Evolutionary conservation across 441 rosid genomes (phyloP).

Genomic region (Arabidopsis lyrata): DNA sequence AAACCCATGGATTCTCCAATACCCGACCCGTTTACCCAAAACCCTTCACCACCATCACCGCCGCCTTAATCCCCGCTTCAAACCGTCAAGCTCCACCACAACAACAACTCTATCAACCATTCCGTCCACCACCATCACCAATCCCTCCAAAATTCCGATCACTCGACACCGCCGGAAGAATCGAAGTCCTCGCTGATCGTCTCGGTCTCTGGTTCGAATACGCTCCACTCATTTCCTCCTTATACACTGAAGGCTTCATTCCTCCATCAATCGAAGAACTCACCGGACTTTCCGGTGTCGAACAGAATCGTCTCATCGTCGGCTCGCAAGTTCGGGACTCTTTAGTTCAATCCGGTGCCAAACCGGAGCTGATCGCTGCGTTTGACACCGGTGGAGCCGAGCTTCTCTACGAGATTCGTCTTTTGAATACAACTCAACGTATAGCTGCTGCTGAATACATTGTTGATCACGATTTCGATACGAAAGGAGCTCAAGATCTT

Average conservation of each 20-base stretch:
- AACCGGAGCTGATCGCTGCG: conserved; percentile 56
- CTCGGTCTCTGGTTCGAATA: conserved; percentile 47
- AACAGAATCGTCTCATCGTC: conserved; percentile 81
- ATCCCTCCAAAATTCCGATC: conserved; percentile 55
- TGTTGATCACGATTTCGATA: conserved; percentile 52
- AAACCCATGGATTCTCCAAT: conserved; percentile 14
- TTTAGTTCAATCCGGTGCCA: conserved; percentile 60
- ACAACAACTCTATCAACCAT: conserved; percentile 44
- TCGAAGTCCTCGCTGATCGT: conserved; percentile 58
- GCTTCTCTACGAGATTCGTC: conserved; percentile 79
- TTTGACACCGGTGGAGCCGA: conserved; percentile 80
- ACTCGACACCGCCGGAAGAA: conserved; percentile 45
- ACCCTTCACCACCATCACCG: conserved; percentile 24
- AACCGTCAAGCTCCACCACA: conserved; percentile 37
- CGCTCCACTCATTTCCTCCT: conserved; percentile 79
- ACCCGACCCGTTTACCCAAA: conserved; percentile 35
- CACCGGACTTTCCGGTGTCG: conserved; percentile 81
- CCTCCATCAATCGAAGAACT: conserved; percentile 71
- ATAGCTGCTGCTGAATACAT: conserved; percentile 62
- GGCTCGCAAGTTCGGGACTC: conserved; percentile 81
- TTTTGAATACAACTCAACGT: conserved; percentile 63
- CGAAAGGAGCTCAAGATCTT: conserved; percentile 67
- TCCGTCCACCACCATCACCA: conserved; percentile 54
- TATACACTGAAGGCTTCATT: conserved; percentile 77
- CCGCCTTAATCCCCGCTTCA: conserved; percentile 41